phyloP scores from a whole-genome alignment of 306 rosid species.

The Rubus parviflorus region DNA sequence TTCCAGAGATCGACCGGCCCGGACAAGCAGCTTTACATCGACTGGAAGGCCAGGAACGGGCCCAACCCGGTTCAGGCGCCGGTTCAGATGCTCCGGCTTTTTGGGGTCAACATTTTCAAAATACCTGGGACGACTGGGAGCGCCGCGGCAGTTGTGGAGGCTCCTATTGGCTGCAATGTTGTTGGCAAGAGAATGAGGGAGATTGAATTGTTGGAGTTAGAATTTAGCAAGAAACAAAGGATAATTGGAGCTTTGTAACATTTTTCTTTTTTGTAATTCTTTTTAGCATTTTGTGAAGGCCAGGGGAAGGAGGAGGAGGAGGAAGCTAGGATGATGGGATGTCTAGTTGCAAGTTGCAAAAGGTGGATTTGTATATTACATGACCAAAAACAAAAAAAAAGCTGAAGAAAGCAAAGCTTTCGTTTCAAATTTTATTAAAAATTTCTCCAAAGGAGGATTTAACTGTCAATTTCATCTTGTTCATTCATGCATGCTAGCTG shows the following conservation, averaged over 20 bases:
- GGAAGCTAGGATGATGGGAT: neutral
- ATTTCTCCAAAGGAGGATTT: neutral
- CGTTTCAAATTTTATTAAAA: conserved; percentile 20
- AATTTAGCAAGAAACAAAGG: conserved; percentile 81
- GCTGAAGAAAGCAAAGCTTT: conserved; percentile 36
- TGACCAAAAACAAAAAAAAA: conserved; percentile 13
- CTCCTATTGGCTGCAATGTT: conserved; percentile 8
- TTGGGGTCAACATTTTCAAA: conserved; percentile 89
- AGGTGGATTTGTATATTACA: conserved; percentile 51
- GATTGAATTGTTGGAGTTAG: conserved; percentile 58
- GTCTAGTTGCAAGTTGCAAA: conserved; percentile 47
- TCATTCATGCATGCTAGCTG: neutral
- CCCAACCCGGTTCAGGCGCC: conserved; percentile 26
- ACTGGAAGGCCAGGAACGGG: conserved; percentile 51
- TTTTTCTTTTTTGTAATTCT: neutral
- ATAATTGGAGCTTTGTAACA: conserved; percentile 83
- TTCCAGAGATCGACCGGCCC: conserved; percentile 73
- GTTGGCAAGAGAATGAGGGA: conserved; percentile 66
- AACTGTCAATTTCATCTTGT: neutral
- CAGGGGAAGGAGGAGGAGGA: neutral
- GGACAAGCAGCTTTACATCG: conserved; percentile 71
- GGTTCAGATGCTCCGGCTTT: conserved; percentile 75
- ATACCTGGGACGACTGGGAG: conserved; percentile 36
- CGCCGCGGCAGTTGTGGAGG: conserved; percentile 10
- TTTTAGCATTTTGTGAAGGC: conserved; percentile 16